Evolutionary conservation across 352 stramenopile genomes (phyloP), one percentile per base, ranked within the genome.

Genomic region (Peronospora farinosa): DNA sequence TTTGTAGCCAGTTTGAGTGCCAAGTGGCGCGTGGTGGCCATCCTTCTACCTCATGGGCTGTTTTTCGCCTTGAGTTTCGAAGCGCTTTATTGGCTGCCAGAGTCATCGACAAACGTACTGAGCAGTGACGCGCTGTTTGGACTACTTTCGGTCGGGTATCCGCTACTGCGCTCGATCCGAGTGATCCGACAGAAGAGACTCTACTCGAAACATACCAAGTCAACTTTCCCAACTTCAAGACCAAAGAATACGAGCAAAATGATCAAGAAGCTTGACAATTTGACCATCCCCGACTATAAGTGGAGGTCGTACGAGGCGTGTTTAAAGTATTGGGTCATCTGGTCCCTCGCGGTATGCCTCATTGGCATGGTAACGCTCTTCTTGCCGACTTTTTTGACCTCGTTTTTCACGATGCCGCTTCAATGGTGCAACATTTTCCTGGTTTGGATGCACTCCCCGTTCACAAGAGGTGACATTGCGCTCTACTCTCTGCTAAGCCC

Each of bases 281-380:
- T 65, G 15, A 56, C 41, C 31, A 46, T 69, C 47, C 57, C 60
- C 3, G 53, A 73, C 55, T 73, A 79, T 47, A 73, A 86, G 48
- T 88, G 75, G 74, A 67, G 74, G 6, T 56, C 67, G 12, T 86
- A 82, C 47, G 82, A 92, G 50, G 72, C 72, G n/a, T 88, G 71
- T 23, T 61, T 92, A 33, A 87, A 89, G 69, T 89, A 88, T 60
- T 92, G 80, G 79, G 75, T 89, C 36, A 74, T 89, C 30, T 93
- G 78, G 80, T 84, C 79, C 0, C 51, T 89, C 31, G 61, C 61
- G 0, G 53, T 61, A 8, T 86, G 74, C 47, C 16, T 60, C 2
- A 40, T 67, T 15, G 76, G 72, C 16, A 64, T 93, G 33, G 42
- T 71, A 11, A 81, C 76, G 33, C 73, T 89, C 16, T 83, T 89